These are phyloP conservation scores for Agapanthus africanus DNA, from an alignment of 106 monocot genomes.

Conservation along the genomic window DNA sequence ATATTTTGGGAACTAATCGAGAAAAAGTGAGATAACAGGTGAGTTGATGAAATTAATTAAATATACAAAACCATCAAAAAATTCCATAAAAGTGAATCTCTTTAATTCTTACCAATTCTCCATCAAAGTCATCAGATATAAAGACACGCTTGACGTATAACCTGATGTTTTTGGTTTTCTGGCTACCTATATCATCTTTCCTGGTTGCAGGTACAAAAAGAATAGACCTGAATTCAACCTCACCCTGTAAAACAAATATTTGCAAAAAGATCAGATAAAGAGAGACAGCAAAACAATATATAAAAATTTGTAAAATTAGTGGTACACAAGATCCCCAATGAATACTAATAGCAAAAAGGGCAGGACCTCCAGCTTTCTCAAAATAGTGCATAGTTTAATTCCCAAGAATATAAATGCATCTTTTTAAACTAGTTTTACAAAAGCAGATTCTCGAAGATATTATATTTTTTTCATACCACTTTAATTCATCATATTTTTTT, in stretches of 20 bases:
- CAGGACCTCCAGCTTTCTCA: too few relatives aligned
- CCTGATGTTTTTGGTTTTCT: conserved; percentile 94
- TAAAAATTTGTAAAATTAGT: too few relatives aligned
- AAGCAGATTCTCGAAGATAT: too few relatives aligned
- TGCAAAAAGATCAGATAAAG: not conserved
- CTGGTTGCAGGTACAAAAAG: conserved; percentile 79
- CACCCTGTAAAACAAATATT: conserved; percentile 47
- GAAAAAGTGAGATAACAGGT: conserved; percentile 7
- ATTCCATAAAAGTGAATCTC: not conserved
- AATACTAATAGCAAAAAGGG: too few relatives aligned
- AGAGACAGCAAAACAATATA: not conserved
- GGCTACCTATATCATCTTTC: conserved; percentile 64
- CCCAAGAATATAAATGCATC: too few relatives aligned
- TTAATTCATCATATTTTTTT: too few relatives aligned
- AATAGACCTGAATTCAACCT: conserved; percentile 95
- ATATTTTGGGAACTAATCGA: conserved; percentile 84
- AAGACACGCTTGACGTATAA: conserved; percentile 98
- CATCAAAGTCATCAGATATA: conserved; percentile 99
- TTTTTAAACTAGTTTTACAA: too few relatives aligned
- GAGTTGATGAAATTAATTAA: not conserved
- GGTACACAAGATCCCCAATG: too few relatives aligned
- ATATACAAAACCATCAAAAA: not conserved
- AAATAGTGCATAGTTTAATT: too few relatives aligned
- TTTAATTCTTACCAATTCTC: conserved; percentile 68
- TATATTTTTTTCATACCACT: too few relatives aligned